These are phyloP conservation scores for Eurotiales sp. DNA, from an alignment of 2,329 filamentous ascomycete genomes.

Conservation along the genomic window DNA sequence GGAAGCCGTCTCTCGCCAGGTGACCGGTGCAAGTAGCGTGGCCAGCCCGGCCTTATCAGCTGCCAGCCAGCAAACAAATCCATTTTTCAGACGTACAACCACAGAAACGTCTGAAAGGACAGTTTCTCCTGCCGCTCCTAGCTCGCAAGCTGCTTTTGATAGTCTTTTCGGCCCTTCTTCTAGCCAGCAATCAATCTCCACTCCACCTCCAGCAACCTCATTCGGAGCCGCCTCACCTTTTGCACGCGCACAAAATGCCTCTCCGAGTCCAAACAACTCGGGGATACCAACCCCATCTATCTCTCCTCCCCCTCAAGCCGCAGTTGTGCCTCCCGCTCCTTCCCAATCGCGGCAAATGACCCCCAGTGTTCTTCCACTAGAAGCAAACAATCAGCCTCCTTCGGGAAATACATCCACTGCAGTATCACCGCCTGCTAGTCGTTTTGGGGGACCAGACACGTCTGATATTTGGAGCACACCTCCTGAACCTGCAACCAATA, in stretches of 20 bases:
- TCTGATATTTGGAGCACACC: conserved; percentile 26
- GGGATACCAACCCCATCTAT: conserved; percentile 58
- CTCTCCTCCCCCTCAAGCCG: conserved; percentile 52
- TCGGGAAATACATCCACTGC: conserved; percentile 69
- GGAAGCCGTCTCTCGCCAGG: conserved; percentile 22
- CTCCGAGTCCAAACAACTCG: conserved; percentile 44
- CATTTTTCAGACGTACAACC: conserved; percentile 76
- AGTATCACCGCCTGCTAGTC: conserved; percentile 68
- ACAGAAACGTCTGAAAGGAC: conserved; percentile 48
- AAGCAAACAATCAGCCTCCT: conserved; percentile 54
- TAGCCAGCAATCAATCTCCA: conserved; percentile 41
- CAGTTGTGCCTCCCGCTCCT: conserved; percentile 48
- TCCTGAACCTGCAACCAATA: neutral
- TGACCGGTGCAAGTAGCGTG: conserved; percentile 47
- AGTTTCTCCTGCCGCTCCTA: conserved; percentile 49
- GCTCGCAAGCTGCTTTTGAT: conserved; percentile 70
- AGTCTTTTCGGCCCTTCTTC: conserved; percentile 77
- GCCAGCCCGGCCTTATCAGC: conserved; percentile 63
- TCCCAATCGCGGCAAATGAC: conserved; percentile 24
- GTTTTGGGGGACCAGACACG: conserved; percentile 49
- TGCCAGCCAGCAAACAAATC: conserved; percentile 76
- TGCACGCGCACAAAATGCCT: conserved; percentile 36
- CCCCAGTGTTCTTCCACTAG: conserved; percentile 70
- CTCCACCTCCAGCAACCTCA: conserved; percentile 53
- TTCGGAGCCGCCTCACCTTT: conserved; percentile 54